Evolutionary conservation across 202 grass and related monocot genomes (phyloP).

Genomic region (Schoenoplectus triqueter): DNA sequence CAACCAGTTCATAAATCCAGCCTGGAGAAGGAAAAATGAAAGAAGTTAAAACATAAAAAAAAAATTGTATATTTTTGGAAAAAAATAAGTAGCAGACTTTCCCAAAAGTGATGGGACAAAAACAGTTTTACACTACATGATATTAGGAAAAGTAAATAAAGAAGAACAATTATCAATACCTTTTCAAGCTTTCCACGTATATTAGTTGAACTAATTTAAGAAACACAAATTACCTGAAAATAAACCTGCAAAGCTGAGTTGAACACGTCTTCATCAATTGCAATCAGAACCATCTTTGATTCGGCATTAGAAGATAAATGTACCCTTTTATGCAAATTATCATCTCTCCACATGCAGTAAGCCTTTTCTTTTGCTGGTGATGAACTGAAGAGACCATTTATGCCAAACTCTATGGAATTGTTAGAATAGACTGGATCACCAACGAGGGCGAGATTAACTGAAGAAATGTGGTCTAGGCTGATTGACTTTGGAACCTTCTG

Average conservation of each 20-base stretch:
- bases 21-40: slow-evolving; percentile 53
- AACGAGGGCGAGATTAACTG: slow-evolving; percentile 77
- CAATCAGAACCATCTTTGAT: slow-evolving; percentile 82
- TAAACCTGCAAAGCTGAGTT: slow-evolving; percentile 73
- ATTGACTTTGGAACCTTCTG: slow-evolving; percentile 72
- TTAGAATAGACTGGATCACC: slow-evolving; percentile 67
- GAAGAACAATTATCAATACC: slow-evolving; percentile 2
- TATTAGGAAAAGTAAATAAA: not conserved
- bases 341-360: slow-evolving; percentile 51
- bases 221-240: slow-evolving; percentile 67
- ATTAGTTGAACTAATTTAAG: slow-evolving; percentile 1
- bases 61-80: too few species aligned
- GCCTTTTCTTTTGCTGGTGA: slow-evolving; percentile 37
- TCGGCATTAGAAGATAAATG: slow-evolving; percentile 59
- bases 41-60: slow-evolving; percentile 27
- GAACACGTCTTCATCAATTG: slow-evolving; percentile 81
- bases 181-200: not conserved
- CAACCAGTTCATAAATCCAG: slow-evolving; percentile 75
- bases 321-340: slow-evolving; percentile 42
- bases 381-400: slow-evolving; percentile 72
- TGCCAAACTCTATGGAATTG: slow-evolving; percentile 79
- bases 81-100: too few species aligned
- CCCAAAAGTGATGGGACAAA: not conserved
- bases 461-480: slow-evolving; percentile 61
- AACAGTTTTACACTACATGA: not conserved